Percentiles rank a stretch among this genome's conserved stretches.
phyloP scores from a whole-genome alignment of 495 filamentous ascomycete genomes.

The Geoglossum glabrum region DNA sequence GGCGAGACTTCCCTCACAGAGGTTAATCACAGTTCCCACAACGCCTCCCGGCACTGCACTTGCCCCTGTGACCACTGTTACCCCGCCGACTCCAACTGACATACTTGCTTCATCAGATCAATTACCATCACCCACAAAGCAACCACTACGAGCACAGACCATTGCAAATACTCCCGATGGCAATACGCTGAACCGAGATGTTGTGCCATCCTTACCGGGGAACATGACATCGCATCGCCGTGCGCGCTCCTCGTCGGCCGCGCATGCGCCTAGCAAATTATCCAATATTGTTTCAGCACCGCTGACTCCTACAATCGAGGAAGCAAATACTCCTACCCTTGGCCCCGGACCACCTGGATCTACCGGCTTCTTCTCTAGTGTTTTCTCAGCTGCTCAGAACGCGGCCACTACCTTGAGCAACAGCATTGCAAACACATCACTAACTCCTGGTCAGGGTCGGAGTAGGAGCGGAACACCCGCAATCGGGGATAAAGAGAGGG shows the following conservation, averaged over 20 bases:
- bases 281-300: slow-evolving; percentile 53
- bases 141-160: not conserved
- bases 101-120: not conserved
- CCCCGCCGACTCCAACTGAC: slow-evolving; percentile 28
- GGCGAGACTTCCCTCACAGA: not conserved
- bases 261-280: slow-evolving; percentile 59
- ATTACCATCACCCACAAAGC: not conserved
- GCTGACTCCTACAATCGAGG: slow-evolving; percentile 52
- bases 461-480: not conserved
- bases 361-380: slow-evolving; percentile 70
- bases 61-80: slow-evolving; percentile 29
- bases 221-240: slow-evolving; percentile 63
- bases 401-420: slow-evolving; percentile 74
- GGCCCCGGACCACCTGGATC: slow-evolving; percentile 14
- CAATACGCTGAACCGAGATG: slow-evolving; percentile 6
- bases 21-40: slow-evolving; percentile 13
- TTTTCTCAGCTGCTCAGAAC: slow-evolving; percentile 85
- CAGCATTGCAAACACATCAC: slow-evolving; percentile 46
- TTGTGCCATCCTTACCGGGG: slow-evolving; percentile 26
- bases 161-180: not conserved
- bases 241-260: slow-evolving; percentile 40
- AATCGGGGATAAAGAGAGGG: not conserved
- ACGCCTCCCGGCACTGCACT: slow-evolving; percentile 25
- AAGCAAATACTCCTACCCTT: slow-evolving; percentile 28
- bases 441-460: slow-evolving; percentile 12